Percentiles rank a stretch among this genome's conserved stretches.
Evolutionary conservation across 2,329 filamentous ascomycete species (phyloP).

Genomic region (Ophiostoma quercus): DNA sequence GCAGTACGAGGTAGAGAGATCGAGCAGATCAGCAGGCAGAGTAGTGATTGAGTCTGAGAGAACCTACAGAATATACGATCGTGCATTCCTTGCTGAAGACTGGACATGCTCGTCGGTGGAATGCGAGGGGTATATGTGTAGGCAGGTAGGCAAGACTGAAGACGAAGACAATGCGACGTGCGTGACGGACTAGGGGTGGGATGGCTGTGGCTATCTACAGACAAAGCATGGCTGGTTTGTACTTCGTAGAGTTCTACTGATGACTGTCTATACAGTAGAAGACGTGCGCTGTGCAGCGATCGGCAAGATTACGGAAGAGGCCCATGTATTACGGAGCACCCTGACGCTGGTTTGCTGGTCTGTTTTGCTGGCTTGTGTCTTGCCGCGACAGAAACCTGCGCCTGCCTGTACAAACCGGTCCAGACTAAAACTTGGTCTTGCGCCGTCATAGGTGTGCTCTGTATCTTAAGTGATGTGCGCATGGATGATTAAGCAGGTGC

Average conservation of each 20-base stretch:
- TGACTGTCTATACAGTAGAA: no score
- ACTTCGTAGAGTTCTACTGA: neutral
- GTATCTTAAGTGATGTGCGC: neutral
- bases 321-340: neutral
- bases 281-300: neutral
- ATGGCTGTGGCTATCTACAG: neutral
- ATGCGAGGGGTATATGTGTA: neutral
- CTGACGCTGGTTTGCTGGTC: no score
- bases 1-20: neutral
- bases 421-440: constrained; percentile 10
- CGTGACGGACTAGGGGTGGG: constrained; percentile 3
- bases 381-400: constrained; percentile 10
- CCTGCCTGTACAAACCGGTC: neutral
- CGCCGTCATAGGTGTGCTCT: neutral
- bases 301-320: constrained; percentile 3
- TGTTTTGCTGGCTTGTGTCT: neutral
- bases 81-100: neutral
- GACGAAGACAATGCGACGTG: neutral
- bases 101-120: neutral
- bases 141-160: neutral
- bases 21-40: neutral
- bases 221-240: neutral
- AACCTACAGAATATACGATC: neutral
- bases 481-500: no score
- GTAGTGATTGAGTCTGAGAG: neutral